Evolutionary conservation across 176 grass and related monocot genomes (phyloP).

Genomic region (Triticum turgidum): DNA sequence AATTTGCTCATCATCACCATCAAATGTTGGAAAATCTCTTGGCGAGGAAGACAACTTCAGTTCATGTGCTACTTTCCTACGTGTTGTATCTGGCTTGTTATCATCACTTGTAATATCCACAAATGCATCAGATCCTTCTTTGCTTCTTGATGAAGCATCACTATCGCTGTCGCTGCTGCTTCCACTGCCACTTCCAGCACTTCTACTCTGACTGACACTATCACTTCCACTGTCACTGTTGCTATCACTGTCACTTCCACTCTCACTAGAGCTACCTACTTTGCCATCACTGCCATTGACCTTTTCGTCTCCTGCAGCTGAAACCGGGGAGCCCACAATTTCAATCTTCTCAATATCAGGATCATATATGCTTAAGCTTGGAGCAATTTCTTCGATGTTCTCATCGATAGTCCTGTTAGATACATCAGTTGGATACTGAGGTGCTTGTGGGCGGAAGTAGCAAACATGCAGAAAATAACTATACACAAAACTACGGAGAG

Average conservation of each 20-base stretch:
- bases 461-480: constrained; percentile 26
- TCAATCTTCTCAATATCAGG: constrained; percentile 58
- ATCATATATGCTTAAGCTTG: constrained; percentile 57
- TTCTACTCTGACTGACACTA: constrained; percentile 79
- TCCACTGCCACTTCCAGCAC: constrained; percentile 55
- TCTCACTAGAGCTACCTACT: constrained; percentile 70
- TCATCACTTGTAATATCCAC: constrained; percentile 93
- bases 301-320: constrained; percentile 40
- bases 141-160: constrained; percentile 83
- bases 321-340: constrained; percentile 45
- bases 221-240: constrained; percentile 87
- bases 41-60: constrained; percentile 55
- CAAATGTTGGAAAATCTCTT: constrained; percentile 34
- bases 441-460: constrained; percentile 44
- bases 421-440: constrained; percentile 30
- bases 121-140: constrained; percentile 88
- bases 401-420: constrained; percentile 43
- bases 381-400: constrained; percentile 53
- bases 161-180: constrained; percentile 95
- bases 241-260: constrained; percentile 84
- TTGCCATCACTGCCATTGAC: constrained; percentile 64
- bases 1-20: constrained; percentile 50
- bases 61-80: constrained; percentile 47
- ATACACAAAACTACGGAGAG: background rate
- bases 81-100: constrained; percentile 54